Conservation (phyloP, 306 rosid species). For the Mucuna pruriens region DNA sequence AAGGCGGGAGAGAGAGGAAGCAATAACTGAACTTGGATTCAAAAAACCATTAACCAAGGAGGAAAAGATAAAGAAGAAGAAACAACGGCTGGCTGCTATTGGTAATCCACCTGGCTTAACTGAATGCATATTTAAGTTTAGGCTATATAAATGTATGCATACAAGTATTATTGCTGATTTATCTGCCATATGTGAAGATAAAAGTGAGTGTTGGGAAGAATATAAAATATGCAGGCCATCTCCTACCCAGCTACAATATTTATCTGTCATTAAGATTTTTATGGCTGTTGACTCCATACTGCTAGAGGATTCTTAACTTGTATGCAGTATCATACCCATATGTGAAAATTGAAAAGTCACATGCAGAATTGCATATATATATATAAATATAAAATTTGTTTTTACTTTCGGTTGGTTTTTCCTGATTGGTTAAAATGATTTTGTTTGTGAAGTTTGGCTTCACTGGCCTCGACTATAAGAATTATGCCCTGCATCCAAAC, state of each 20-base stretch:
- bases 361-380: neutral
- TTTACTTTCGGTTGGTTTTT: neutral
- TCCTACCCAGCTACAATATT: neutral
- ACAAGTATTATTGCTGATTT: conserved; percentile 20
- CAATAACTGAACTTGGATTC: conserved; percentile 80
- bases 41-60: conserved; percentile 92
- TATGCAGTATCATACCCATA: neutral
- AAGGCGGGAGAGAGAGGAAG: conserved; percentile 80
- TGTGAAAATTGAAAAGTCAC: conserved; percentile 8
- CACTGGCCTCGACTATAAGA: conserved; percentile 18
- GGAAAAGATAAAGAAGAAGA: conserved; percentile 84
- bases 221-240: neutral
- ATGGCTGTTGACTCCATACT: conserved; percentile 11
- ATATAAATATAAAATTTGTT: neutral
- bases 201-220: neutral
- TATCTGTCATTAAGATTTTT: neutral
- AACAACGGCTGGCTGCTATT: conserved; percentile 96
- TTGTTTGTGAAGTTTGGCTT: conserved; percentile 27
- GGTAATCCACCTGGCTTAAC: conserved; percentile 60
- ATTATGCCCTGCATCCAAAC: conserved; percentile 11
- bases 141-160: conserved; percentile 19
- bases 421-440: neutral
- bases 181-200: neutral
- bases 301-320: neutral
- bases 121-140: conserved; percentile 25